Evolutionary conservation across 495 filamentous ascomycete species (phyloP).

Genomic region (Cladorrhinum samala): DNA sequence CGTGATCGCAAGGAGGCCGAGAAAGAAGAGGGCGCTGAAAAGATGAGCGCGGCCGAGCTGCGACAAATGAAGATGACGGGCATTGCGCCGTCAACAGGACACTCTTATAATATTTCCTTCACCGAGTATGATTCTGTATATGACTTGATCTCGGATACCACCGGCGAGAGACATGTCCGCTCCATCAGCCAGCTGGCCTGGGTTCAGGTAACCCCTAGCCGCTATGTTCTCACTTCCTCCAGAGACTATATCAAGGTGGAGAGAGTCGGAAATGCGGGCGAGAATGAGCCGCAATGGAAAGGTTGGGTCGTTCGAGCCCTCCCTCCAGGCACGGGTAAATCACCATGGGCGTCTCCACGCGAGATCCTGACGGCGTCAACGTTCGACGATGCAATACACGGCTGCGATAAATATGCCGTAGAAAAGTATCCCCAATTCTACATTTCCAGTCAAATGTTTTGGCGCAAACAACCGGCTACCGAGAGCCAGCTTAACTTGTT

Average conservation of each 20-base stretch:
- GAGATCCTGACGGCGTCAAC: constrained; percentile 52
- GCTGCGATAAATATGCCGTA: constrained; percentile 72
- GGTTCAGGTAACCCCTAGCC: constrained; percentile 63
- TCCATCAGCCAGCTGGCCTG: constrained; percentile 66
- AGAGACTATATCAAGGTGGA: constrained; percentile 62
- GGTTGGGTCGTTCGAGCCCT: constrained; percentile 37
- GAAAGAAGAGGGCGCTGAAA: constrained; percentile 3
- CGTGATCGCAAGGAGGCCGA: constrained; percentile 41
- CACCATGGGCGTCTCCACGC: constrained; percentile 59
- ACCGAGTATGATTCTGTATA: constrained; percentile 85
- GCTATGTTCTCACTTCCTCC: constrained; percentile 57
- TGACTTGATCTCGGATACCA: constrained; percentile 80
- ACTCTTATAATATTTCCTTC: constrained; percentile 52
- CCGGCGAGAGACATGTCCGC: constrained; percentile 70
- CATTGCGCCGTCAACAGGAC: constrained; percentile 2
- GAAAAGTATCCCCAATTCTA: constrained; percentile 54
- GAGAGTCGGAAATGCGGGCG: constrained; percentile 21
- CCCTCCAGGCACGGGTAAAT: constrained; percentile 33
- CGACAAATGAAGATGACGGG: background rate
- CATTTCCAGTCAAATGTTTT: constrained; percentile 53
- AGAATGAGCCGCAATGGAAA: constrained; percentile 15
- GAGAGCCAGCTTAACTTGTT: constrained; percentile 64
- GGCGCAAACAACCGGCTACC: constrained; percentile 64
- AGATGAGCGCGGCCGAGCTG: background rate
- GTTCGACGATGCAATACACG: constrained; percentile 68